Evolutionary conservation across 1,284 basidiomycete species (phyloP), one percentile per base, ranked within the genome.

Genomic region (Pascua sp.): DNA sequence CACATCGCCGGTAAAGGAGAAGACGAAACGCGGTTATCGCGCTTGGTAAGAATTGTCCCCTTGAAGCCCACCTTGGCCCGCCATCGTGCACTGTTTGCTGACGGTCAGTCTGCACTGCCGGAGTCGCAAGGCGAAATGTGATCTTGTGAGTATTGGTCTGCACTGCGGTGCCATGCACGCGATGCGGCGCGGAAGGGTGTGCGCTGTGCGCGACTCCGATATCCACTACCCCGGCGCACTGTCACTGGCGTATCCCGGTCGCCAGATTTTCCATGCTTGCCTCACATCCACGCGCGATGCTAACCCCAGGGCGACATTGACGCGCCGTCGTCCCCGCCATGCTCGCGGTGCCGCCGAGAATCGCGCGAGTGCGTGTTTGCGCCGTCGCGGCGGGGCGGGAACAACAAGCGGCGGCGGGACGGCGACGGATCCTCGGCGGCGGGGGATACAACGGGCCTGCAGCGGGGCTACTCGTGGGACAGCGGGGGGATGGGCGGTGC

Each of bases 341-440:
- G 79, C 51, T 66, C 72, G 2, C 63, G 79, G 13, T 80, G 79
- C 56, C 71, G 72, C 13, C 68, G 79, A 15, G 79, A 79, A 54
- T 70, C 74, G 18, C 70, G 74, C 9, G 73, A 79, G 53, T 80
- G 79, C 55, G 69, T 79, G 18, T 80, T 80, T 53, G 72, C 70
- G 2, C 73, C 72, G 1, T 72, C 70, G 3, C 65, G 68, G 10
- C 62, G 75, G 3, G 75, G 70, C 18, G 75, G 69, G n/a, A 73
- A 75, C 59, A 73, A 73, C 51, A 70, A 68, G 55, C 57, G 68
- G n/a, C 42, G 59, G 17, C 53, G 55, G 10, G 61, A 67, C 13
- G 46, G 49, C 48, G 50, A 64, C n/a, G 45, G 43, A 37, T 55
- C 42, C 17, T 43, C 49, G 11, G 12, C 42, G 24, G 24, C 24